phyloP scores from a whole-genome alignment of 164 flowering plant species.

The Dillenia turbinata region DNA sequence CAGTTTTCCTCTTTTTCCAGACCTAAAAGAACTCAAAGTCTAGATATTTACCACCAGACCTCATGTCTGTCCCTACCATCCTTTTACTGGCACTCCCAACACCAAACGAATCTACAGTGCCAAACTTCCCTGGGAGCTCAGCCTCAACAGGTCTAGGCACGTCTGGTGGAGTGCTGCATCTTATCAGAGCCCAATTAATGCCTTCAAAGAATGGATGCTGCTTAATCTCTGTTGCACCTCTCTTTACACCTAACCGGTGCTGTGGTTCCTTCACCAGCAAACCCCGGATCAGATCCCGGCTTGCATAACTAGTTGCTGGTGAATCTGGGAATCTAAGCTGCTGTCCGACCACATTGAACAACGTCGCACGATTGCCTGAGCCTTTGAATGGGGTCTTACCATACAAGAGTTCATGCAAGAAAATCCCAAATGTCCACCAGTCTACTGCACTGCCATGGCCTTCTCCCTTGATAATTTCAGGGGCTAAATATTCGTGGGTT shows the following conservation, averaged over 20 bases:
- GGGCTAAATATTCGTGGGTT: conserved; percentile 72
- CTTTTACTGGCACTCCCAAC: conserved; percentile 50
- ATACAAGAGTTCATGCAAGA: conserved; percentile 68
- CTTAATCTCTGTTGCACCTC: conserved; percentile 90
- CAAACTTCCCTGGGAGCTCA: conserved; percentile 42
- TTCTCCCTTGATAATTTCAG: conserved; percentile 75
- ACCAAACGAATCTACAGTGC: conserved; percentile 39
- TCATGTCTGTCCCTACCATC: conserved; percentile 42
- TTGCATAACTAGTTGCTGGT: conserved; percentile 58
- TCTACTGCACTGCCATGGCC: conserved; percentile 90
- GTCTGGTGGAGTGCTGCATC: conserved; percentile 83
- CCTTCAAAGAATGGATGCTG: conserved; percentile 87
- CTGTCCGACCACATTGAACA: conserved; percentile 80
- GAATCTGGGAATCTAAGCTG: conserved; percentile 67
- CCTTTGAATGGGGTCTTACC: conserved; percentile 86
- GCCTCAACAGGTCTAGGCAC: conserved; percentile 57
- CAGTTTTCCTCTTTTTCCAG: not conserved
- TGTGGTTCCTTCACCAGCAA: conserved; percentile 80
- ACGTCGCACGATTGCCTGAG: conserved; percentile 74
- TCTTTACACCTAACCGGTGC: conserved; percentile 64
- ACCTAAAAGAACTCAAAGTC: conserved; percentile 80
- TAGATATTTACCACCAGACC: conserved; percentile 61
- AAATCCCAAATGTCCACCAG: conserved; percentile 90
- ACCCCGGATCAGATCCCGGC: conserved; percentile 63
- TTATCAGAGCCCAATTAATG: conserved; percentile 77